These are phyloP conservation scores for Striga hermonthica DNA, from an alignment of 305 asterid genomes.

Conservation along the genomic window DNA sequence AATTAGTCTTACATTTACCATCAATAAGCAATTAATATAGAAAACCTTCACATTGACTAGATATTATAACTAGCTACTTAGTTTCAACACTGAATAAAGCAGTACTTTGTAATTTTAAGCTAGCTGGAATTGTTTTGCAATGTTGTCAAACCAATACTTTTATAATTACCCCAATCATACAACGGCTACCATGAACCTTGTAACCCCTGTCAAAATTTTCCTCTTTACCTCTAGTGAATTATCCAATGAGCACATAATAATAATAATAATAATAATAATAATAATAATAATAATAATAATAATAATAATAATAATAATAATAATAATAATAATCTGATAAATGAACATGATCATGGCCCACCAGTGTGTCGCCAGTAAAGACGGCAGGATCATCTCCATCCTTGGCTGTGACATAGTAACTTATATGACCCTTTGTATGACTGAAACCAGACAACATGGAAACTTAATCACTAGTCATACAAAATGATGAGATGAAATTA, in stretches of 20 bases:
- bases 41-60: too few species aligned
- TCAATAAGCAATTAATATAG: too few species aligned
- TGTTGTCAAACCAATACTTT: too few species aligned
- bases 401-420: constrained; percentile 80
- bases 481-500: constrained; percentile 2
- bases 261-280: neutral
- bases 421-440: constrained; percentile 90
- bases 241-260: neutral
- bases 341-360: constrained; percentile 38
- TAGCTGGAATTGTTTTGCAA: too few species aligned
- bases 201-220: neutral
- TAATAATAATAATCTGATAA: constrained; percentile 15
- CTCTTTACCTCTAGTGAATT: constrained; percentile 14
- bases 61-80: too few species aligned
- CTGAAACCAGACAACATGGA: constrained; percentile 39
- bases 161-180: too few species aligned
- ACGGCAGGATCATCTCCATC: constrained; percentile 82
- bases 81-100: too few species aligned
- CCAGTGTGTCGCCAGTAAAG: constrained; percentile 96
- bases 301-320: neutral
- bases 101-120: too few species aligned
- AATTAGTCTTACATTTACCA: too few species aligned
- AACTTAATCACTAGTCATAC: neutral
- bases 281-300: too few species aligned
- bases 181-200: too few species aligned